These are phyloP conservation scores for Chlamydomonas applanata DNA, from an alignment of 139 green algal genomes.

Conservation along the genomic window DNA sequence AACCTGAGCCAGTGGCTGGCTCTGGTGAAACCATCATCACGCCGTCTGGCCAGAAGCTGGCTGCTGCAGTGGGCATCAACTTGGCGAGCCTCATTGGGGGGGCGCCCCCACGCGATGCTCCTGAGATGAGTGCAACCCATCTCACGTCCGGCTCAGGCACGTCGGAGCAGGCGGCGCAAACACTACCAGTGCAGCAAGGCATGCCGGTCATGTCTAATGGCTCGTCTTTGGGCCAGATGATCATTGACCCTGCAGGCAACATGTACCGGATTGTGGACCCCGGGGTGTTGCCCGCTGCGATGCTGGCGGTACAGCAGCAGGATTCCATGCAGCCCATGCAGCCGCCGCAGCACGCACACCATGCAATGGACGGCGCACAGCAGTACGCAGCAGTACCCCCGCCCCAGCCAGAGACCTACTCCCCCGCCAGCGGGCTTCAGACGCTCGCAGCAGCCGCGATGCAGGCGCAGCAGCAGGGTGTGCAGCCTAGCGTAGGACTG, in stretches of 20 bases:
- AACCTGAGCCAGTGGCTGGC: neutral
- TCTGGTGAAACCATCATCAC: constrained; percentile 18
- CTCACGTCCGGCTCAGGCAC: neutral
- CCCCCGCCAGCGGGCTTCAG: too few species aligned
- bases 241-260: constrained; percentile 15
- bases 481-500: too few species aligned
- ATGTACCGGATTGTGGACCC: constrained; percentile 23
- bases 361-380: too few species aligned
- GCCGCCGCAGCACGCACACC: too few species aligned
- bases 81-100: neutral
- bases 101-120: neutral
- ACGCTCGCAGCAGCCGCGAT: too few species aligned
- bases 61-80: constrained; percentile 6
- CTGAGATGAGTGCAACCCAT: neutral
- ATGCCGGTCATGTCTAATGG: neutral
- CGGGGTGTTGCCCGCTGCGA: too few species aligned
- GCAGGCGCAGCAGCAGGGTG: too few species aligned
- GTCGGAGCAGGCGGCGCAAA: neutral
- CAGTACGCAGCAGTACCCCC: too few species aligned
- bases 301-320: too few species aligned
- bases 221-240: neutral
- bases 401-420: too few species aligned
- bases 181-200: neutral
- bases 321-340: too few species aligned
- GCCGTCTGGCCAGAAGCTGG: constrained; percentile 7